Conservation (phyloP, 2,329 filamentous ascomycete genomes). For the Knufia petricola region DNA sequence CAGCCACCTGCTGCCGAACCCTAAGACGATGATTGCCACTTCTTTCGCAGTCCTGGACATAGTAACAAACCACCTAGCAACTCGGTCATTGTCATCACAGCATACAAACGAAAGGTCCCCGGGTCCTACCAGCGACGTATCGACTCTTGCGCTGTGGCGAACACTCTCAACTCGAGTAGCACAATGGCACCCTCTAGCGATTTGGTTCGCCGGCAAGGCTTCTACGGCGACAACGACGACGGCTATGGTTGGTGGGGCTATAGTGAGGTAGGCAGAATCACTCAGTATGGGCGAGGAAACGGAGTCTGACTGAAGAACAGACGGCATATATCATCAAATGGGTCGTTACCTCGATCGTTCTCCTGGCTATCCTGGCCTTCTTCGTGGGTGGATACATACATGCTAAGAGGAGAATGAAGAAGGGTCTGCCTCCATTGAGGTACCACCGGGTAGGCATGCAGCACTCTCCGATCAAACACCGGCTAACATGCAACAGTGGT, state of each 20-base stretch:
- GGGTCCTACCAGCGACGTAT: too few species aligned
- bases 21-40: too few species aligned
- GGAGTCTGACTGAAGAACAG: constrained; percentile 28
- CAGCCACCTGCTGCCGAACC: too few species aligned
- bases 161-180: not conserved
- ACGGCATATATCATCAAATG: constrained; percentile 61
- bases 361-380: constrained; percentile 51
- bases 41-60: too few species aligned
- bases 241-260: constrained; percentile 6
- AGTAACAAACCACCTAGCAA: too few species aligned
- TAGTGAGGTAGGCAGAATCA: not conserved
- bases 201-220: not conserved
- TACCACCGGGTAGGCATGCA: constrained; percentile 56
- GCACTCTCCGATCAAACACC: not conserved
- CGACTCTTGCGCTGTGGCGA: too few species aligned
- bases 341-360: constrained; percentile 55
- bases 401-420: constrained; percentile 55
- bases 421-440: constrained; percentile 53
- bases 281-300: not conserved
- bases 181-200: not conserved
- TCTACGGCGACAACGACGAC: not conserved
- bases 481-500: constrained; percentile 27
- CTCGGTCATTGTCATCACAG: too few species aligned
- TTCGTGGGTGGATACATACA: constrained; percentile 61
- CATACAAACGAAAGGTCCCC: too few species aligned